Conservation (phyloP, 202 grass and related monocot genomes). For the Digitaria exilis region DNA sequence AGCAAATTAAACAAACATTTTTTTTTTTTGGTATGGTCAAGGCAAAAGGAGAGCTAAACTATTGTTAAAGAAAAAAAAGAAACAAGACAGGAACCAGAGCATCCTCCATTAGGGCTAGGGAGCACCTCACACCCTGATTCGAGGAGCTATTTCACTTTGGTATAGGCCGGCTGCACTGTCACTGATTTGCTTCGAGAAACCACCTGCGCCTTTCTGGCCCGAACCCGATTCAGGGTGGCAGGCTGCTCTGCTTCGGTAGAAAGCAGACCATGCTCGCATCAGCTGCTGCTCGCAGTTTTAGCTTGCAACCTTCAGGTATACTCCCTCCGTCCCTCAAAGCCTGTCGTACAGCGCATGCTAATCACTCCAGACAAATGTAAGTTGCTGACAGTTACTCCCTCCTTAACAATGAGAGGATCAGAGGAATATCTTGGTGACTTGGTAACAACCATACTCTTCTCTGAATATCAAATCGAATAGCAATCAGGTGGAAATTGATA, state of each 20-base stretch:
- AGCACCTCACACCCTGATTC: neutral
- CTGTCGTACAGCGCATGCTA: too few relatives aligned
- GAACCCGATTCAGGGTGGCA: neutral
- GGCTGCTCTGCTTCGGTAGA: neutral
- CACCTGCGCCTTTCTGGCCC: neutral
- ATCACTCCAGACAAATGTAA: neutral
- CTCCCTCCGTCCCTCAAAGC: too few relatives aligned
- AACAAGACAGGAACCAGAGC: neutral
- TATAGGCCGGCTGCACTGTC: neutral
- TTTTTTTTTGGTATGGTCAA: neutral
- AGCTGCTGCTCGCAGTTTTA: neutral
- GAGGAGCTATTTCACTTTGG: neutral
- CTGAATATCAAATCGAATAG: neutral
- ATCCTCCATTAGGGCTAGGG: neutral
- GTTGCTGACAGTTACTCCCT: neutral
- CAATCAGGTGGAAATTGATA: neutral
- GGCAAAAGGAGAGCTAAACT: neutral
- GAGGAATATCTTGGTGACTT: too few relatives aligned
- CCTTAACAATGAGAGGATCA: too few relatives aligned
- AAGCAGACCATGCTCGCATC: neutral
- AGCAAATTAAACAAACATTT: neutral
- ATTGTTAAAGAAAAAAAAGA: neutral
- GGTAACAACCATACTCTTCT: too few relatives aligned
- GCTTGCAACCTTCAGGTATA: neutral
- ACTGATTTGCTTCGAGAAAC: constrained; percentile 24